Evolutionary conservation across 306 rosid genomes (phyloP).

Genomic region (Gynostemma pentaphyllum): DNA sequence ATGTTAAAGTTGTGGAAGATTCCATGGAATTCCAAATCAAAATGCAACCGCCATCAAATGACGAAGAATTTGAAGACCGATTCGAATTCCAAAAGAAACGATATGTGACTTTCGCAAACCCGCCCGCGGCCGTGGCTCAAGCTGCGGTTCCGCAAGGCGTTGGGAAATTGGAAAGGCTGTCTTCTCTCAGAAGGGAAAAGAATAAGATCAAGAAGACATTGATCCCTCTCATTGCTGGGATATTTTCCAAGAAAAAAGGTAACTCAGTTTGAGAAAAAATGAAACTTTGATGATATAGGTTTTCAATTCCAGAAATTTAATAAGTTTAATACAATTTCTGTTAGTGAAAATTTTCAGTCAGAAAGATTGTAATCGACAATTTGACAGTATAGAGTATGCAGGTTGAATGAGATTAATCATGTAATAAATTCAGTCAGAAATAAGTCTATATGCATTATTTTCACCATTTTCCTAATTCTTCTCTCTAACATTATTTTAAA

Average conservation of each 20-base stretch:
- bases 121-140: not conserved
- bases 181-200: conserved; percentile 44
- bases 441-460: too few species aligned
- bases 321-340: too few species aligned
- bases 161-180: conserved; percentile 61
- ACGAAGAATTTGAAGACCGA: conserved; percentile 16
- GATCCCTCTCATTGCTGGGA: conserved; percentile 58
- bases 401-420: too few species aligned
- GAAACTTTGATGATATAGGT: too few species aligned
- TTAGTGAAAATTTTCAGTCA: too few species aligned
- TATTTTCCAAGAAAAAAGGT: conserved; percentile 65
- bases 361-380: too few species aligned
- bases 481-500: too few species aligned
- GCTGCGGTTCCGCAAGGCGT: conserved; percentile 34
- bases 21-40: conserved; percentile 24
- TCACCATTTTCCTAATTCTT: too few species aligned
- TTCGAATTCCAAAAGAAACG: conserved; percentile 79
- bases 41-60: conserved; percentile 1
- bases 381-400: too few species aligned
- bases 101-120: conserved; percentile 65
- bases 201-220: conserved; percentile 29
- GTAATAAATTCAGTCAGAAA: too few species aligned
- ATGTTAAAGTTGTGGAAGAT: conserved; percentile 23
- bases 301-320: too few species aligned
- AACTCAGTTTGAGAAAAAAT: too few species aligned